Conservation (phyloP, 306 rosid species). For the Cicer cuneatum region DNA sequence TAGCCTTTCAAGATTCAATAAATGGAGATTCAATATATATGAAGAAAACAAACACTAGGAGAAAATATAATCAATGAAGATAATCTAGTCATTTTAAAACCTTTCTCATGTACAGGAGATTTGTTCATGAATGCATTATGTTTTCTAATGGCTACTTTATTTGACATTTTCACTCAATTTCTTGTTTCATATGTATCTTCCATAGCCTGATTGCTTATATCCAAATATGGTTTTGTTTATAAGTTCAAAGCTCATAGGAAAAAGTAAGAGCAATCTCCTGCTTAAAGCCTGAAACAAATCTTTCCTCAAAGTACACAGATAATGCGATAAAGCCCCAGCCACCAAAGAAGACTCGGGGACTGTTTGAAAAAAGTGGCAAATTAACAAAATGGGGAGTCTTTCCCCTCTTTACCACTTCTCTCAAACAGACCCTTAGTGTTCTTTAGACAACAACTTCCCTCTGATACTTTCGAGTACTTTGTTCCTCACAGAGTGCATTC, state of each 20-base stretch:
- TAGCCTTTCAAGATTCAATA: not conserved
- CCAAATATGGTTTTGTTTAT: conserved; percentile 12
- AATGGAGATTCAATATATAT: not conserved
- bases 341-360: conserved; percentile 43
- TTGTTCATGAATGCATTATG: not conserved
- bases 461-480: conserved; percentile 22
- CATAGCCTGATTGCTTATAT: conserved; percentile 15
- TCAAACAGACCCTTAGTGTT: conserved; percentile 51
- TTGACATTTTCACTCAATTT: conserved; percentile 7
- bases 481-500: conserved; percentile 21
- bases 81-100: conserved; percentile 20
- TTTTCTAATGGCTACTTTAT: conserved; percentile 2
- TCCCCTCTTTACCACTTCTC: conserved; percentile 48
- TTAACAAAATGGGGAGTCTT: conserved; percentile 34
- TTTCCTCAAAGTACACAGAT: conserved; percentile 8
- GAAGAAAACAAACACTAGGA: not conserved
- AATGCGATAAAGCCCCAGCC: conserved; percentile 23
- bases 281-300: conserved; percentile 19
- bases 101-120: not conserved
- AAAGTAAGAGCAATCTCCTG: conserved; percentile 20
- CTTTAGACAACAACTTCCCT: conserved; percentile 37
- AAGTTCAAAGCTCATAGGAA: not conserved
- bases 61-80: conserved; percentile 21
- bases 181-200: conserved; percentile 20
- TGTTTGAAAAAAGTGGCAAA: conserved; percentile 54